Evolutionary conservation across 2,329 filamentous ascomycete genomes (phyloP).

Genomic region (Penicillium sp.): DNA sequence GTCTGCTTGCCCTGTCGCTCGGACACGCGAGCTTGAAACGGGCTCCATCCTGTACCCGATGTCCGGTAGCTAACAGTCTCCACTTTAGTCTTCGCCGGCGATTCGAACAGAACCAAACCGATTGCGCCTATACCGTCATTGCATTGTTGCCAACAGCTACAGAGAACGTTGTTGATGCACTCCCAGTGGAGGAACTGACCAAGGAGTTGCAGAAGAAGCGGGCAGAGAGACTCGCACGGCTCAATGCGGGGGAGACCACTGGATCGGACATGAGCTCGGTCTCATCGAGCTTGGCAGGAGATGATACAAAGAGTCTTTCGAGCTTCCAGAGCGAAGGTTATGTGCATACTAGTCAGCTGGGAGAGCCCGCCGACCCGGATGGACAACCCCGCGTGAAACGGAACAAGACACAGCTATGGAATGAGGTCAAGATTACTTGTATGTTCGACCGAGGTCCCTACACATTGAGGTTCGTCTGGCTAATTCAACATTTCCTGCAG

Average conservation of each 20-base stretch:
- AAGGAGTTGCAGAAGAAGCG: constrained; percentile 95
- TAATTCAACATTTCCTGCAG: constrained; percentile 44
- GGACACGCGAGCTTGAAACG: constrained; percentile 15
- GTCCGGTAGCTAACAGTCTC: constrained; percentile 13
- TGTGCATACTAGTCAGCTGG: constrained; percentile 76
- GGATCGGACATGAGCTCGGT: constrained; percentile 58
- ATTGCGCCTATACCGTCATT: constrained; percentile 97
- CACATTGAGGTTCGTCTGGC: neutral
- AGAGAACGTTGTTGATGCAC: constrained; percentile 79
- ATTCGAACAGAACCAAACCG: constrained; percentile 98
- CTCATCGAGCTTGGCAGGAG: constrained; percentile 72
- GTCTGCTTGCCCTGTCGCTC: neutral
- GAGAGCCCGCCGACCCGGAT: constrained; percentile 53
- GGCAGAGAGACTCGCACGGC: constrained; percentile 66
- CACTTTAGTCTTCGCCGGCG: constrained; percentile 76
- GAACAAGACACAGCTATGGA: constrained; percentile 93
- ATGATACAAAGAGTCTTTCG: constrained; percentile 74
- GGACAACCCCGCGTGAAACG: constrained; percentile 60
- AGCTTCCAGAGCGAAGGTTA: constrained; percentile 81
- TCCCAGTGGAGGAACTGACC: constrained; percentile 90
- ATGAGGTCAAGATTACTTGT: constrained; percentile 96
- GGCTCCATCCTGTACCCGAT: constrained; percentile 3
- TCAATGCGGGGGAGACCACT: constrained; percentile 55
- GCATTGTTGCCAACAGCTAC: constrained; percentile 90
- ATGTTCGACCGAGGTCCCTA: constrained; percentile 16